Base-by-base conservation (phyloP, 192 early-diverging fungal genomes). In the Funneliformis mosseae region DNA sequence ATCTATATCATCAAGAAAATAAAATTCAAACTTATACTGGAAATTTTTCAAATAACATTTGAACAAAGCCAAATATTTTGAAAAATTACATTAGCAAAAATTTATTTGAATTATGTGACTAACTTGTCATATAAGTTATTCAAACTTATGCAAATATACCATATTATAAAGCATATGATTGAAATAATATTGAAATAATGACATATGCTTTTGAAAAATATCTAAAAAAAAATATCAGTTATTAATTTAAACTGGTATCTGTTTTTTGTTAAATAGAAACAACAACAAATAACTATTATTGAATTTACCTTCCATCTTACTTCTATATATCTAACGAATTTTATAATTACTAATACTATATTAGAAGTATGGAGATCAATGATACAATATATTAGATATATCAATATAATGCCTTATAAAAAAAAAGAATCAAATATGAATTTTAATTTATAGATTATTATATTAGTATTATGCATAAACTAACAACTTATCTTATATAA, bases 1-100 rank as follows among this genome's bases (percentile, higher is more conserved):
- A 63, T 63, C n/a, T n/a, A 63, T 63, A 63, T 63, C 10, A 63
- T 63, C 23, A 63, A 63, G 61, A 63, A 63, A 63, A 63, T 6
- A 27, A 63, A 4, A 63, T 63, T 63, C 23, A 63, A 63, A 63
- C 23, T 25, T 63, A 50, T 50, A 50, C 48, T 50, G 14, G 2
- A 43, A 43, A 43, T 5, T 43, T 8, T 43, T 8, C 42, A 5
- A 50, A 11, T 50, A 16, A 50, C 16, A 16, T 50, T 3, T 50
- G 3, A 4, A 18, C 14, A 14, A 50, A 50, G 16, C 48, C 16
- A 50, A 50, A 50, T 50, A 50, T 50, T 50, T 50, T 50, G 48
- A 50, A 16, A 50, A 50, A 50, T 50, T 50, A 16, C 16, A 4
- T 16, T 66, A 23, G 63, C 21, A 66, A 23, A 50, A 14, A 50